A percentile compares a stretch with the other conserved stretches of the same genome.
Evolutionary conservation across 495 filamentous ascomycete genomes (phyloP).

Genomic region (Halenospora varia): DNA sequence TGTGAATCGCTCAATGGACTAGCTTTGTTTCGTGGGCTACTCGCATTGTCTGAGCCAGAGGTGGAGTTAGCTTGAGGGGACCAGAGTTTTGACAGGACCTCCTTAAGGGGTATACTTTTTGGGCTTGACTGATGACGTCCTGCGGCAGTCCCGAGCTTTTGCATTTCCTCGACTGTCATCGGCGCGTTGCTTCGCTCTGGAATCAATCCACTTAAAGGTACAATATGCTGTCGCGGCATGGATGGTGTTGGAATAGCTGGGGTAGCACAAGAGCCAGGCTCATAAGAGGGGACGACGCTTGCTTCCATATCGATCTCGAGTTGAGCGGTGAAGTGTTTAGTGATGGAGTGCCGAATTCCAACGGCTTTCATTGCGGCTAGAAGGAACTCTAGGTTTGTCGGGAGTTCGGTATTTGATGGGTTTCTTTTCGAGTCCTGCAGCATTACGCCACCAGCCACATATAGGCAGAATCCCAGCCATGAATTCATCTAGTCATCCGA

Average conservation of each 20-base stretch:
- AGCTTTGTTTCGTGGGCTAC: not conserved
- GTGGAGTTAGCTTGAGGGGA: no score
- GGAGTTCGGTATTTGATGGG: conserved; percentile 72
- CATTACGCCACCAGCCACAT: conserved; percentile 88
- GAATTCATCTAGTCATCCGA: conserved; percentile 71
- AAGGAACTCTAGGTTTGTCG: conserved; percentile 81
- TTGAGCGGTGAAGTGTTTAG: conserved; percentile 90
- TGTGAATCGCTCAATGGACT: not conserved
- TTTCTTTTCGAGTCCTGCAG: conserved; percentile 86
- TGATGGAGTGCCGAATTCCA: conserved; percentile 80
- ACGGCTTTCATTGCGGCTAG: conserved; percentile 81
- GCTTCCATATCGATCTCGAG: conserved; percentile 85
- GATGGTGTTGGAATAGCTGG: not conserved
- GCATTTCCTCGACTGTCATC: conserved; percentile 7
- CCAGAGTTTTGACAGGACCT: no score
- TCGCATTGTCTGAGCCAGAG: no score
- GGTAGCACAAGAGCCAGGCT: not conserved
- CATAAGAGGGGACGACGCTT: conserved; percentile 29
- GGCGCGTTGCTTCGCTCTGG: not conserved
- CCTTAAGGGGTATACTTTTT: no score
- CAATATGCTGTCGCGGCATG: not conserved
- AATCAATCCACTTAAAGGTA: conserved; percentile 9
- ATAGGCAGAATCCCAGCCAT: conserved; percentile 92
- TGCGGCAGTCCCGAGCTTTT: no score
- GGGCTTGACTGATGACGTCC: no score